Conservation (phyloP, 179 eudicot genomes). For the Beta corolliflora region DNA sequence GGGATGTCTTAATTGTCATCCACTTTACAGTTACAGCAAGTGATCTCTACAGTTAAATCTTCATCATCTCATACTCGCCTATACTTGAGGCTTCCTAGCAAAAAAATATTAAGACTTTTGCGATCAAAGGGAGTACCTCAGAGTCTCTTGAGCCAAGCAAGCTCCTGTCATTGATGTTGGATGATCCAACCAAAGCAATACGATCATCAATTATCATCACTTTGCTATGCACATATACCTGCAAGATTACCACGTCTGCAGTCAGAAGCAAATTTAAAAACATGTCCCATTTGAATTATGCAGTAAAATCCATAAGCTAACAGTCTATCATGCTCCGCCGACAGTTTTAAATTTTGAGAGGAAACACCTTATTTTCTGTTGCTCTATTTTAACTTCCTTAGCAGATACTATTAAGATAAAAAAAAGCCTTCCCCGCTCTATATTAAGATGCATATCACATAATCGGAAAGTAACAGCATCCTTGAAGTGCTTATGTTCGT, state of each 20-base stretch:
- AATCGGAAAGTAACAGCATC: neutral
- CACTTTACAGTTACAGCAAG: neutral
- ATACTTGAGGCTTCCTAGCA: neutral
- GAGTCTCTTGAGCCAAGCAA: conserved; percentile 99
- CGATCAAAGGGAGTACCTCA: conserved; percentile 56
- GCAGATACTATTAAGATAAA: neutral
- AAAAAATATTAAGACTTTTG: neutral
- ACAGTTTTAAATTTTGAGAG: neutral
- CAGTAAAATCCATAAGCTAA: neutral
- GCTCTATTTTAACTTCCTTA: neutral
- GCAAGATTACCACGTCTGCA: conserved; percentile 18
- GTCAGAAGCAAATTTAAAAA: conserved; percentile 3
- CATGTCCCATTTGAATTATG: neutral
- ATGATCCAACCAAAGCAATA: conserved; percentile 79
- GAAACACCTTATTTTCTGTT: neutral
- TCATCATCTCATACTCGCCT: neutral
- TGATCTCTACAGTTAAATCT: neutral
- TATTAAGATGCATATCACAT: neutral
- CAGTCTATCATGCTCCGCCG: neutral
- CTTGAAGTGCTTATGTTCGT: neutral
- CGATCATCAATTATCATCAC: conserved; percentile 94
- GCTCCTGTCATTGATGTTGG: conserved; percentile 97
- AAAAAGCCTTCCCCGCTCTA: neutral
- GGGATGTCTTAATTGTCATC: too few relatives aligned
- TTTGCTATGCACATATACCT: conserved; percentile 99